Evolutionary conservation across 352 stramenopile species (phyloP), one percentile per base, ranked within the genome.

Genomic region (Pythium diclinum): DNA sequence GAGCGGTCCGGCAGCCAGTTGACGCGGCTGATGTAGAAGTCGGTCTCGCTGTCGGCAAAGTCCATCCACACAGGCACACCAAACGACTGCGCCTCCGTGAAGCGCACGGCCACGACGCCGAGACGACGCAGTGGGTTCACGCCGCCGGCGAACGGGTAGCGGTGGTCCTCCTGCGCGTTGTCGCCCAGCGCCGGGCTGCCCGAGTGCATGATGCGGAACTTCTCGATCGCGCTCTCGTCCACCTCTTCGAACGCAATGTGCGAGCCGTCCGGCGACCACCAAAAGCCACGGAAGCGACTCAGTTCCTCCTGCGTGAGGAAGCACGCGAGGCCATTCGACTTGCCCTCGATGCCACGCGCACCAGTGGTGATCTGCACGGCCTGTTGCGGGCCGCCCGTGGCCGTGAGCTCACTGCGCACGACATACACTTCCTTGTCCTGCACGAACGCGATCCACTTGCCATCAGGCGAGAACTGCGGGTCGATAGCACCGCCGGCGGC

Each of bases 291-390:
- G 78, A 98, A 99, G 32, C 96, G 88, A 69, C 96, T 95, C 71
- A 99, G 95, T 76, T 99, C 96, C 76, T 99, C 97, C 69, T 98
- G 94, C 7, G 96, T 97, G 10, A 99, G 69, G 75, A 98, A 99
- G 75, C 98, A 98, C n/a, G 97, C 96, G 13, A 99, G 66, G 2
- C 96, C 97, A 75, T 98, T 94, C 25, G 84, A 97, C 48, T 89
- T 84, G 28, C 88, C 88, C 8, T 77, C 75, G 25, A 82, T 57
- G 49, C 72, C 79, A 57, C 87, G 71, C 19, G 89, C 92, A 17
- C 89, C 91, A 1, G 68, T 79, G 3, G 86, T 96, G 64, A 97
- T 69, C 61, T 94, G 85, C 16, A 84, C 68, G 0, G 85, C 81
- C 30, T 71, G 65, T 48, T 83, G 78, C n/a, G 76, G 61, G 1